These are phyloP conservation scores for Rubroboletus pulcherrimus DNA, from an alignment of 768 basidiomycete species.

Conservation along the genomic window DNA sequence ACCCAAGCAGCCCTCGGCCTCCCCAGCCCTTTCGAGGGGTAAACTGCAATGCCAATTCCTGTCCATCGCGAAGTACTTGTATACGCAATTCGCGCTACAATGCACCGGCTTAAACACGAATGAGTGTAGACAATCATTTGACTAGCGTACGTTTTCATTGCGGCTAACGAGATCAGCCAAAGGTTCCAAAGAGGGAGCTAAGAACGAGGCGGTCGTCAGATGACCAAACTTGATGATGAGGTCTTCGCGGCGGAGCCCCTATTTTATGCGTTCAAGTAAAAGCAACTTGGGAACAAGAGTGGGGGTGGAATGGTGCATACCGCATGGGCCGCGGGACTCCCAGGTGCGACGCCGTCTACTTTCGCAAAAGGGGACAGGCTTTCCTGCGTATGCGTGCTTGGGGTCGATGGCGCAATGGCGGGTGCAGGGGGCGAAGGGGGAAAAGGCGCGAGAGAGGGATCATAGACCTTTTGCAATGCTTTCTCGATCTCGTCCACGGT, in stretches of 20 bases:
- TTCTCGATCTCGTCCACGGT: conserved; percentile 65
- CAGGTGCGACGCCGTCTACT: conserved; percentile 76
- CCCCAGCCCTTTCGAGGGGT: conserved; percentile 80
- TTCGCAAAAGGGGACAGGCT: conserved; percentile 60
- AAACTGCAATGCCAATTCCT: conserved; percentile 49
- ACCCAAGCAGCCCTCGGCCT: conserved; percentile 84
- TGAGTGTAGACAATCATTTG: not conserved
- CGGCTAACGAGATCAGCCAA: conserved; percentile 70
- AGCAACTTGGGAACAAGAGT: not conserved
- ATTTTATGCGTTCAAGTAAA: conserved; percentile 2
- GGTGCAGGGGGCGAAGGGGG: conserved; percentile 12
- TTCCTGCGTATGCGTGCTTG: conserved; percentile 16
- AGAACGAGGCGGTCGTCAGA: conserved; percentile 52
- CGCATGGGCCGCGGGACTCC: conserved; percentile 79
- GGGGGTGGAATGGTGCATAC: conserved; percentile 41
- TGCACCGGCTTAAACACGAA: not conserved
- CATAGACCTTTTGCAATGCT: conserved; percentile 68
- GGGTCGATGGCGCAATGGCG: conserved; percentile 21
- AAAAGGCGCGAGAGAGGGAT: conserved; percentile 31
- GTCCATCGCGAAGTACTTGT: conserved; percentile 49
- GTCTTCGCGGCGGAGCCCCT: conserved; percentile 72
- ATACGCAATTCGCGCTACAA: conserved; percentile 56
- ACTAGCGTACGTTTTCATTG: conserved; percentile 67
- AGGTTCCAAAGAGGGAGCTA: conserved; percentile 55
- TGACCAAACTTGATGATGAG: conserved; percentile 71